Evolutionary conservation across 1,139 yeast species (phyloP).

Genomic region (Geotrichum reessii): DNA sequence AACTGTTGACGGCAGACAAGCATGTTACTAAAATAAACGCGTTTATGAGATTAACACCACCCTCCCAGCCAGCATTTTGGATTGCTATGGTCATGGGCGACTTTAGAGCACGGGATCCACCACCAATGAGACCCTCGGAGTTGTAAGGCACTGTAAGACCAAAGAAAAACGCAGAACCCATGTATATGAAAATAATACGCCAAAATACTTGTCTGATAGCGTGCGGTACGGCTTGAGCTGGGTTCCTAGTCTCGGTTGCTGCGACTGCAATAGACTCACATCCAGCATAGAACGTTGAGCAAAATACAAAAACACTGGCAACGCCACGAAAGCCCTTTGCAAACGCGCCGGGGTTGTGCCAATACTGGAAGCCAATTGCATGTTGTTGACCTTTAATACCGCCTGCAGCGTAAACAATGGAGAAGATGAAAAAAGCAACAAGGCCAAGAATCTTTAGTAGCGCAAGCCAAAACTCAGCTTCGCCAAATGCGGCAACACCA

Average conservation of each 20-base stretch:
- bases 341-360: slow-evolving; percentile 88
- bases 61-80: slow-evolving; percentile 58
- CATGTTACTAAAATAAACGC: slow-evolving; percentile 68
- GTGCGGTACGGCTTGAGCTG: slow-evolving; percentile 75
- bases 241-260: slow-evolving; percentile 83
- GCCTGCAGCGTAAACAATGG: slow-evolving; percentile 61
- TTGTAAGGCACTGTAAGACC: slow-evolving; percentile 79
- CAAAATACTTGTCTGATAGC: slow-evolving; percentile 79
- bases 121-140: slow-evolving; percentile 44
- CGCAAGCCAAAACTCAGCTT: slow-evolving; percentile 61
- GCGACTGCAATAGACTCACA: slow-evolving; percentile 84
- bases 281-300: slow-evolving; percentile 61
- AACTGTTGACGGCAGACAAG: slow-evolving; percentile 68
- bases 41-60: slow-evolving; percentile 65
- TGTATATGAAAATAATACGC: slow-evolving; percentile 75
- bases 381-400: slow-evolving; percentile 40
- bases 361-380: slow-evolving; percentile 47
- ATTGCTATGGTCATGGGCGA: slow-evolving; percentile 78
- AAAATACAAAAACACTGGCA: slow-evolving; percentile 63
- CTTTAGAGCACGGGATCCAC: slow-evolving; percentile 44
- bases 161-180: slow-evolving; percentile 69
- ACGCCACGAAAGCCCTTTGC: slow-evolving; percentile 60
- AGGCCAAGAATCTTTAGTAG: slow-evolving; percentile 50
- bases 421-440: slow-evolving; percentile 52
- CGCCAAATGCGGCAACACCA: slow-evolving; percentile 60